These are phyloP conservation scores for Leccinum subgranulosum DNA, from an alignment of 768 basidiomycete genomes.

Conservation along the genomic window DNA sequence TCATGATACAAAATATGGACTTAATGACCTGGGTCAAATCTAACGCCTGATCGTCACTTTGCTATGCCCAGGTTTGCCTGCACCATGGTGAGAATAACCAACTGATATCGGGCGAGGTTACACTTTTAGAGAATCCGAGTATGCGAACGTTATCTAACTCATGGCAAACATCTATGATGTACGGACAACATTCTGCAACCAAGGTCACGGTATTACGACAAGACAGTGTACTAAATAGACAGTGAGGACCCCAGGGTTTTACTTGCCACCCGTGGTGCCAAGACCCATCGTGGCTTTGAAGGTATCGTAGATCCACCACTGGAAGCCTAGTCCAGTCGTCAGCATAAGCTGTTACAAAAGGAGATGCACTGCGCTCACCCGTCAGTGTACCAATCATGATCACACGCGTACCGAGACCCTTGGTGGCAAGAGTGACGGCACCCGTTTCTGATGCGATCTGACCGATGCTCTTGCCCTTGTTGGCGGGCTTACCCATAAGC, in stretches of 20 bases:
- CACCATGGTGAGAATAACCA: too few species aligned
- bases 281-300: constrained; percentile 84
- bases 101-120: background rate
- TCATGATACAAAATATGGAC: too few species aligned
- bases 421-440: constrained; percentile 61
- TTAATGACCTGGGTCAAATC: too few species aligned
- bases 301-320: constrained; percentile 91
- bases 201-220: constrained; percentile 5
- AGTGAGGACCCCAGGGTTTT: constrained; percentile 23
- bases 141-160: background rate
- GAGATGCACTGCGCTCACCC: constrained; percentile 22
- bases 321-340: constrained; percentile 56
- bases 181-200: background rate
- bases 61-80: too few species aligned
- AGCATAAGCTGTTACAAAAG: background rate
- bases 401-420: constrained; percentile 84
- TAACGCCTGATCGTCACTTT: too few species aligned
- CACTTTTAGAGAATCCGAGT: background rate
- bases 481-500: constrained; percentile 83
- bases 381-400: constrained; percentile 72
- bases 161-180: constrained; percentile 5
- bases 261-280: constrained; percentile 87
- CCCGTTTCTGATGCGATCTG: constrained; percentile 71
- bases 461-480: constrained; percentile 77
- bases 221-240: background rate